A percentile compares a stretch with the other conserved stretches of the same genome.
Evolutionary conservation across 495 filamentous ascomycete species (phyloP).

Genomic region (Lichina pygmaea): DNA sequence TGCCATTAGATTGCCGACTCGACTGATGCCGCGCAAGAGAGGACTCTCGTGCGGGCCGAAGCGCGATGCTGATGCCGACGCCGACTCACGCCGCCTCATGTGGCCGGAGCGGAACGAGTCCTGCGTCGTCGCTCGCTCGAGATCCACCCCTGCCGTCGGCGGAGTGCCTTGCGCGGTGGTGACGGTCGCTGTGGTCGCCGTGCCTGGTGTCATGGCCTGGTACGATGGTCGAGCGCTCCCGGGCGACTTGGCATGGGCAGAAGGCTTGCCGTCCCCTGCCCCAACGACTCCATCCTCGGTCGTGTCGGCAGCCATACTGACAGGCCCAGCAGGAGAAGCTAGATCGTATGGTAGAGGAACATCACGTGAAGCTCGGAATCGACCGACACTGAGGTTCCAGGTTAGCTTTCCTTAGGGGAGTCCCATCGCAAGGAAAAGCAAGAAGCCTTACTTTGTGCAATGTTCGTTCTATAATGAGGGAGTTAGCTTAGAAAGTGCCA

Average conservation of each 20-base stretch:
- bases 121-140: neutral
- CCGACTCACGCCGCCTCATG: constrained; percentile 4
- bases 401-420: too few species aligned
- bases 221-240: neutral
- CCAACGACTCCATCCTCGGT: neutral
- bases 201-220: neutral
- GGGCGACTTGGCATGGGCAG: neutral
- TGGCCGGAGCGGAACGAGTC: constrained; percentile 3
- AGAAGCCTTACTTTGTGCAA: constrained; percentile 30
- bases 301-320: neutral
- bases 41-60: constrained; percentile 4
- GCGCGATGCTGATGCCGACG: constrained; percentile 10
- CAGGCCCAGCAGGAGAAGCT: neutral
- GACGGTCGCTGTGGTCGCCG: neutral
- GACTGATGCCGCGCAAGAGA: constrained; percentile 10
- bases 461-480: constrained; percentile 40
- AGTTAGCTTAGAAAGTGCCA: neutral
- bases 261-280: neutral
- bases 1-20: constrained; percentile 34
- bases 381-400: constrained; percentile 22
- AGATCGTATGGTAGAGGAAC: constrained; percentile 54
- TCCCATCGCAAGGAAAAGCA: neutral
- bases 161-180: neutral
- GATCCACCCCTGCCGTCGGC: neutral
- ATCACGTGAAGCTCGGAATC: constrained; percentile 62